Evolutionary conservation across 2,329 filamentous ascomycete species (phyloP), one percentile per base, ranked within the genome.

Genomic region (Nectriaceae sp.): DNA sequence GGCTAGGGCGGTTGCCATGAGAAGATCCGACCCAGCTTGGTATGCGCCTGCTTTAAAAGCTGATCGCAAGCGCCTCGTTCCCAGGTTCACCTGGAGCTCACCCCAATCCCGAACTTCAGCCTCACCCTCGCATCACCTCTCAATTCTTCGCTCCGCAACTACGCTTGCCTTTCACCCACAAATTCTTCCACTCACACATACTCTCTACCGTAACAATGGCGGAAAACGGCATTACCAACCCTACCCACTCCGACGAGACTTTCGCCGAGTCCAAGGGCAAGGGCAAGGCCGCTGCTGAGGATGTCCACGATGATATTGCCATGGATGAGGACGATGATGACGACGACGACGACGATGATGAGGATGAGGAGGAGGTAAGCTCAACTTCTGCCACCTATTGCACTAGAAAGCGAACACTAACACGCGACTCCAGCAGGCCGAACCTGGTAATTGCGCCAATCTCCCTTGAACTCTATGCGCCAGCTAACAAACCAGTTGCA

Each of bases 241-340:
- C 72, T 64, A 65, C 76, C 61, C 65, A 65, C 51, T 53, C 62
- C 44, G 67, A 69, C 54, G 67, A 64, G 56, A 61, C 66, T 61
- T 65, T 68, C 54, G 68, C 79, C 53, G 78, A 83, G 64, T 74
- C 77, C 70, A 96, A 96, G 80, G 90, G 89, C 73, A 96, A 96
- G 80, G 90, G 90, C 76, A 96, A 96, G 79, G 80, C 83, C 42
- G 67, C 75, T 42, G 71, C 74, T 57, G 72, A 80, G 53, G 67
- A 71, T 43, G 70, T 71, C 45, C 70, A 70, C 46, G 71, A 84
- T 57, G 83, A 88, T 60, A 73, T 83, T 65, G 78, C 79, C 65
- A 88, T 90, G 82, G 88, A 87, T 38, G 87, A 90, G 61, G 87
- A 88, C 24, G 83, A 90, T 2, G 87, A 89, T 22, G 86, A 86